Percentiles rank a stretch among this genome's conserved stretches.
phyloP scores from a whole-genome alignment of 1,284 basidiomycete species.

The Ustilago vetiveriae region DNA sequence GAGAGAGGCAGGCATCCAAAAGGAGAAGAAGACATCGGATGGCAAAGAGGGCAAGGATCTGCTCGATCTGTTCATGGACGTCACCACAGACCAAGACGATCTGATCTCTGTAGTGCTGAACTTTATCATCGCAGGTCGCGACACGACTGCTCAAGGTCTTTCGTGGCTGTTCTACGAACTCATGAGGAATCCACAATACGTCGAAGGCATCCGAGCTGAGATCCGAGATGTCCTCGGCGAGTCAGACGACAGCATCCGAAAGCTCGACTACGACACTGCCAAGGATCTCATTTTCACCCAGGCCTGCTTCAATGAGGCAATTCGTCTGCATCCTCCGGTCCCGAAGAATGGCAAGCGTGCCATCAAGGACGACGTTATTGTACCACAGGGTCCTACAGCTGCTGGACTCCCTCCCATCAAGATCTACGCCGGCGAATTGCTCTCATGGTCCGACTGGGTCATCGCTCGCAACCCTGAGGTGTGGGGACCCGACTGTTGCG shows the following conservation, averaged over 20 bases:
- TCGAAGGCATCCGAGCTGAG: constrained; percentile 50
- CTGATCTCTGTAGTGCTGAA: constrained; percentile 57
- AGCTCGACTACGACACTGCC: constrained; percentile 48
- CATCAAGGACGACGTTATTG: constrained; percentile 53
- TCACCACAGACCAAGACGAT: constrained; percentile 47
- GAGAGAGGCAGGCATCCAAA: constrained; percentile 20
- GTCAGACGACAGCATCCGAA: constrained; percentile 20
- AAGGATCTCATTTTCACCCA: constrained; percentile 55
- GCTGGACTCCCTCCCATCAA: constrained; percentile 52
- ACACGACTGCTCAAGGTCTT: constrained; percentile 56
- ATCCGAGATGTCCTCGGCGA: constrained; percentile 34
- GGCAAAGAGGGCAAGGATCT: constrained; percentile 59
- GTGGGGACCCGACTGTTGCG: constrained; percentile 52
- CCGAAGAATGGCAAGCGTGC: constrained; percentile 57
- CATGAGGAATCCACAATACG: constrained; percentile 34
- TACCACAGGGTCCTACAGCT: constrained; percentile 46
- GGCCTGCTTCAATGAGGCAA: constrained; percentile 54
- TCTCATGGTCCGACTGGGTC: constrained; percentile 61
- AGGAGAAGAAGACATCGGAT: constrained; percentile 31
- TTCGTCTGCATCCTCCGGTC: constrained; percentile 56
- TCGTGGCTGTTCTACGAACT: constrained; percentile 59
- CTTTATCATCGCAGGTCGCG: constrained; percentile 60
- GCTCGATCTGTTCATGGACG: constrained; percentile 59
- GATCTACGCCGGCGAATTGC: constrained; percentile 45
- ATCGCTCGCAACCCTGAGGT: constrained; percentile 55